phyloP scores from a whole-genome alignment of 75 land plant genomes.

The Pinus albicaulis region DNA sequence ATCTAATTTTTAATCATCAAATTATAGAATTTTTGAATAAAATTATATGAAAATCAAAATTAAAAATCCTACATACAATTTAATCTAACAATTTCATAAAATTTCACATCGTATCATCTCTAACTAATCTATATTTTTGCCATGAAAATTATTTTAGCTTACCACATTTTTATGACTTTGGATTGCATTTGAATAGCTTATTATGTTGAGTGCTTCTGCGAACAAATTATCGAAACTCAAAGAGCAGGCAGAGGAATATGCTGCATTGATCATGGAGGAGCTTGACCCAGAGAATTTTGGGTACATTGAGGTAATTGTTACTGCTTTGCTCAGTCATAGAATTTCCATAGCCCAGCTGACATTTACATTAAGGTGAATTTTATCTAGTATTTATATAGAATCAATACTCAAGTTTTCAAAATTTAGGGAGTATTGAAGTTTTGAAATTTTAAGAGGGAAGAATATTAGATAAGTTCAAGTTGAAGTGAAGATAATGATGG shows the following conservation, averaged over 20 bases:
- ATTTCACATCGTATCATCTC: too few species aligned
- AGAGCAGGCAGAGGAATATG: conserved; percentile 90
- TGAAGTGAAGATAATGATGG: too few species aligned
- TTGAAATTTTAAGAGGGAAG: too few species aligned
- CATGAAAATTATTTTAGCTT: too few species aligned
- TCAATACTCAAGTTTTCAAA: neutral
- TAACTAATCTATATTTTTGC: too few species aligned
- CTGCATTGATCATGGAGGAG: conserved; percentile 91
- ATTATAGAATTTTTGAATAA: too few species aligned
- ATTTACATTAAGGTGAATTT: neutral
- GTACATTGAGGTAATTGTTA: conserved; percentile 76
- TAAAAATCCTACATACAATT: too few species aligned
- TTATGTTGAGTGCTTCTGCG: conserved; percentile 85
- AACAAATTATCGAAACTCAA: conserved; percentile 81
- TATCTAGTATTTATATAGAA: neutral
- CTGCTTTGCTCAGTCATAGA: neutral
- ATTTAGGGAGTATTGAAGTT: too few species aligned
- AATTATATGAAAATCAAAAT: too few species aligned
- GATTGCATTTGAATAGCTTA: conserved; percentile 36
- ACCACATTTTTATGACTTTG: neutral
- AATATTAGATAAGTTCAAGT: too few species aligned
- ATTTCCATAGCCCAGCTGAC: neutral
- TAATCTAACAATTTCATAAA: too few species aligned
- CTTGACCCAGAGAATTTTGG: conserved; percentile 78
- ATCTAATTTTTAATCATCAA: too few species aligned